Conservation (phyloP, 768 basidiomycete genomes). For the Wakefieldia striispora region DNA sequence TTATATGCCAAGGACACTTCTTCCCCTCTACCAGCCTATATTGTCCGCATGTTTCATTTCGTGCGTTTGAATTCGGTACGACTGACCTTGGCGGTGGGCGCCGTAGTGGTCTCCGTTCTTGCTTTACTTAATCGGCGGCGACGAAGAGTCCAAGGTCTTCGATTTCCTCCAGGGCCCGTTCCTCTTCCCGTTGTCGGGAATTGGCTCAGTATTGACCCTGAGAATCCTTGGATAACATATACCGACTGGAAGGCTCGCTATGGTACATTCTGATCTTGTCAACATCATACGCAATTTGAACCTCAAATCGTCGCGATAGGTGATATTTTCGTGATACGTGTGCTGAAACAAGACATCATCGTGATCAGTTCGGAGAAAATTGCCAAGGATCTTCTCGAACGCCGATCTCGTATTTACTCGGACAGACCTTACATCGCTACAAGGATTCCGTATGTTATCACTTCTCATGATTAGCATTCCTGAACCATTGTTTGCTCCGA, state of each 20-base stretch:
- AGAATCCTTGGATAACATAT: constrained; percentile 34
- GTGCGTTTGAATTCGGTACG: too few species aligned
- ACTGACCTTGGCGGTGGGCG: too few species aligned
- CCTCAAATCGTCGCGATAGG: too few species aligned
- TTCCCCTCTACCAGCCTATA: too few species aligned
- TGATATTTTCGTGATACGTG: neutral
- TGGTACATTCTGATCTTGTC: constrained; percentile 14
- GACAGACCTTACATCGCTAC: constrained; percentile 12
- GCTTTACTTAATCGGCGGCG: too few species aligned
- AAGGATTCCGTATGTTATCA: too few species aligned
- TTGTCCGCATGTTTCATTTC: too few species aligned
- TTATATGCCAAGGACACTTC: too few species aligned
- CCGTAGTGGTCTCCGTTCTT: too few species aligned
- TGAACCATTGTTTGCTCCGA: too few species aligned
- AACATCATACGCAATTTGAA: too few species aligned
- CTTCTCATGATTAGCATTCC: too few species aligned
- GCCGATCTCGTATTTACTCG: constrained; percentile 28
- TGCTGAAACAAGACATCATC: constrained; percentile 20
- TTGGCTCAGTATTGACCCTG: constrained; percentile 23
- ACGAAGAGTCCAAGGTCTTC: neutral
- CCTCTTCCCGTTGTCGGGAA: constrained; percentile 32
- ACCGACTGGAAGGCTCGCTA: constrained; percentile 33
- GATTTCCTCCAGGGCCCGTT: constrained; percentile 32
- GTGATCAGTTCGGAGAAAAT: constrained; percentile 29
- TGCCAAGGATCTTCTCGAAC: constrained; percentile 25